These are phyloP conservation scores for Arthrocladium fulminans DNA, from an alignment of 2,329 filamentous ascomycete species.

Conservation along the genomic window DNA sequence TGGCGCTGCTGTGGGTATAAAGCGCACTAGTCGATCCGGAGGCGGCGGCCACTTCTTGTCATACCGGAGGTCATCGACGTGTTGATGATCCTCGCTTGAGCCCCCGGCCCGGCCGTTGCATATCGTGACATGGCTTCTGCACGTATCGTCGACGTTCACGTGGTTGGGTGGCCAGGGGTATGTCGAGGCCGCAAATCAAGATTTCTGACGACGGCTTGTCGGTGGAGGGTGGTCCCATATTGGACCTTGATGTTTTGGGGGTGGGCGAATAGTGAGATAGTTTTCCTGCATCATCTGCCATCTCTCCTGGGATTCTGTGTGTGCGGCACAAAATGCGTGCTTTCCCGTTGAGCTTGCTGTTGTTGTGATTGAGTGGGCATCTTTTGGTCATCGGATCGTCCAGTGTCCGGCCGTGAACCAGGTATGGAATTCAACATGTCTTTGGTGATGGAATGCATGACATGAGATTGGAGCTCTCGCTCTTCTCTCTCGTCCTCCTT, in stretches of 20 bases:
- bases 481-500: slow-evolving; percentile 44
- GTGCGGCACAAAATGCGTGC: slow-evolving; percentile 2
- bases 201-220: neutral
- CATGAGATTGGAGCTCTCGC: slow-evolving; percentile 37
- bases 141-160: neutral
- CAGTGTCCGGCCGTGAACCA: slow-evolving; percentile 17
- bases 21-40: neutral
- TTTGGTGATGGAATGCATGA: slow-evolving; percentile 36
- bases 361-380: slow-evolving; percentile 29
- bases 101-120: neutral
- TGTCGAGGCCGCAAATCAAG: neutral
- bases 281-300: neutral
- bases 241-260: neutral
- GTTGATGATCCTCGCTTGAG: neutral
- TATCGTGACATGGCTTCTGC: neutral
- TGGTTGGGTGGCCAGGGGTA: neutral
- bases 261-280: neutral
- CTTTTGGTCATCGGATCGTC: slow-evolving; percentile 33
- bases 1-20: neutral
- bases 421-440: slow-evolving; percentile 38
- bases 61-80: neutral
- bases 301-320: neutral
- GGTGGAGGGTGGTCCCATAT: neutral
- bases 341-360: slow-evolving; percentile 10
- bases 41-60: neutral